phyloP scores from a whole-genome alignment of 2,329 filamentous ascomycete genomes.

The Pestalotiopsis sp. region DNA sequence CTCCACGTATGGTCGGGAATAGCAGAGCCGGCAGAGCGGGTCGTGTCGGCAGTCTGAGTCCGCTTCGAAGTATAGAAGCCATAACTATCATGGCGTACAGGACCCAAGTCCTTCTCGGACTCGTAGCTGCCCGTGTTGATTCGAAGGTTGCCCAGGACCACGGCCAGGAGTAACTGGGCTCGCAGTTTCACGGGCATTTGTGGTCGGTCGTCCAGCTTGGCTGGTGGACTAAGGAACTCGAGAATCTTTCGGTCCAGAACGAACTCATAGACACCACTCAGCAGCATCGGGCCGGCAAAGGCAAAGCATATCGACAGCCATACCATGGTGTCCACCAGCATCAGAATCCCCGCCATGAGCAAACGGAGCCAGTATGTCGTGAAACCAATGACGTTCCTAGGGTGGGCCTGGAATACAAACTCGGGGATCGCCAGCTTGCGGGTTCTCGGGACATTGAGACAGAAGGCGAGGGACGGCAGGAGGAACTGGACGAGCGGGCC shows the following conservation, averaged over 20 bases:
- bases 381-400: constrained; percentile 47
- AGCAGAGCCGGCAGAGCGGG: not conserved
- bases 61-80: constrained; percentile 6
- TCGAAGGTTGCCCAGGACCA: constrained; percentile 33
- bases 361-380: constrained; percentile 29
- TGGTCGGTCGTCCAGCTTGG: constrained; percentile 13
- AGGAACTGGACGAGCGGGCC: constrained; percentile 38
- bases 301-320: constrained; percentile 13
- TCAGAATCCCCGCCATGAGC: constrained; percentile 9
- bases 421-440: constrained; percentile 33
- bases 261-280: constrained; percentile 31
- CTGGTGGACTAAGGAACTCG: constrained; percentile 28
- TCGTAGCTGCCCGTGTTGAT: constrained; percentile 26
- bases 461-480: constrained; percentile 37
- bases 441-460: constrained; percentile 36
- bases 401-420: constrained; percentile 62
- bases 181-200: constrained; percentile 21
- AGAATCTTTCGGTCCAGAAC: constrained; percentile 32
- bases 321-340: constrained; percentile 7
- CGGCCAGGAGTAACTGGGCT: constrained; percentile 30
- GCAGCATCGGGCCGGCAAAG: constrained; percentile 11
- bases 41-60: constrained; percentile 15
- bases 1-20: constrained; percentile 28
- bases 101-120: not conserved
- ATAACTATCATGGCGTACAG: not conserved